phyloP scores from a whole-genome alignment of 176 grass and related monocot genomes.

The Thinopyrum elongatum region DNA sequence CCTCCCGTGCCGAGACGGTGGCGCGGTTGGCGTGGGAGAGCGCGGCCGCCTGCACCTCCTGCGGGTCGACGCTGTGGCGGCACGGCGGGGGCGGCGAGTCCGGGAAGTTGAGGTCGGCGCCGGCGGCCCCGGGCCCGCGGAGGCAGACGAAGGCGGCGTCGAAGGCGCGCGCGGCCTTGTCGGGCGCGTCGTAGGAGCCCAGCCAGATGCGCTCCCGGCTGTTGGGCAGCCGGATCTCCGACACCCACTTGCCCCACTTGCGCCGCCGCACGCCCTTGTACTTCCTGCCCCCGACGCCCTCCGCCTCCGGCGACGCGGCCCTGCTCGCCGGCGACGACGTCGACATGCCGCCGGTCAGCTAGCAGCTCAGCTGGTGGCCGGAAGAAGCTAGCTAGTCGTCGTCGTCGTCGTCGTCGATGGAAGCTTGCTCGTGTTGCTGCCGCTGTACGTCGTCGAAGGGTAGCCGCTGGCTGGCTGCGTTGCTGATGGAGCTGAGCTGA shows the following conservation, averaged over 20 bases:
- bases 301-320: constrained; percentile 15
- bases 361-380: not conserved
- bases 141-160: constrained; percentile 81
- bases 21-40: constrained; percentile 62
- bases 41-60: constrained; percentile 65
- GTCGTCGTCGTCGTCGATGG: not conserved
- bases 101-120: constrained; percentile 64
- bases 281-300: constrained; percentile 28
- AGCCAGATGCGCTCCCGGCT: constrained; percentile 89
- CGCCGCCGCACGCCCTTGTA: constrained; percentile 77
- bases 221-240: constrained; percentile 90
- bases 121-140: constrained; percentile 41
- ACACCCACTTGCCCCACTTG: constrained; percentile 99
- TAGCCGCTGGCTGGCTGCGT: too few relatives aligned
- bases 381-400: not conserved
- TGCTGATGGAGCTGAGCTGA: not conserved
- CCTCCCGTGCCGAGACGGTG: constrained; percentile 24
- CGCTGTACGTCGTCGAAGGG: not conserved
- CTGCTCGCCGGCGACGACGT: not conserved
- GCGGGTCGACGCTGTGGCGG: constrained; percentile 40
- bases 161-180: constrained; percentile 78
- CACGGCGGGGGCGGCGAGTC: constrained; percentile 53
- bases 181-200: constrained; percentile 70
- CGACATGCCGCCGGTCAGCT: not conserved
- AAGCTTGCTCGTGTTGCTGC: not conserved